These are phyloP conservation scores for Funneliformis caledonium DNA, from an alignment of 371 early-diverging fungal species.

Conservation along the genomic window DNA sequence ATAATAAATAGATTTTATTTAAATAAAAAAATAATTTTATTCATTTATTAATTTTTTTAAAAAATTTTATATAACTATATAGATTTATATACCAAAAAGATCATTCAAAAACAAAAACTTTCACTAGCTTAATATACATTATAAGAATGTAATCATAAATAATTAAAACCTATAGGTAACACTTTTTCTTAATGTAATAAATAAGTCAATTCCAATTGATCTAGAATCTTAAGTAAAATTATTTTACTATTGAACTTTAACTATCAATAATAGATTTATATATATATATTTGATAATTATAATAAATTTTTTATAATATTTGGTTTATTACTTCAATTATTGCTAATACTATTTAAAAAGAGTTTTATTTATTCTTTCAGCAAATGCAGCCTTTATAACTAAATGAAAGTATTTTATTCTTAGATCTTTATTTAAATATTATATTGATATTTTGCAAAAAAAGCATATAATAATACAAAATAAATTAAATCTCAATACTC, in stretches of 20 bases:
- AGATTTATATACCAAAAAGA: not conserved
- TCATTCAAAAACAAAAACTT: not conserved
- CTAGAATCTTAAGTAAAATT: conserved; percentile 1
- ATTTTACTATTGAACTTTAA: not conserved
- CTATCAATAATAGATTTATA: not conserved
- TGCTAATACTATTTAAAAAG: not conserved
- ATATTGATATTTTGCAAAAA: too few species aligned
- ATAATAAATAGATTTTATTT: not conserved
- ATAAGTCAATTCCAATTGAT: conserved; percentile 1
- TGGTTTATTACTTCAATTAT: not conserved
- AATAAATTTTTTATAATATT: too few species aligned
- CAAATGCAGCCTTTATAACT: not conserved
- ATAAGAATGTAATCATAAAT: not conserved
- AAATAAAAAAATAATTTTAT: not conserved
- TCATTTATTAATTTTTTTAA: not conserved
- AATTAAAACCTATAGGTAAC: conserved; percentile 1
- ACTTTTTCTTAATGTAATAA: not conserved
- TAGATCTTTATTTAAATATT: too few species aligned
- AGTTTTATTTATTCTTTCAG: conserved; percentile 10
- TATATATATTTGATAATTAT: conserved; percentile 6
- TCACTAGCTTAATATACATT: not conserved
- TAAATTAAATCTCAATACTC: too few species aligned
- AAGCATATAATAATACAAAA: too few species aligned
- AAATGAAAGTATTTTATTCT: conserved; percentile 4
- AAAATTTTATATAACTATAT: not conserved